Base-by-base conservation (phyloP, 2,329 filamentous ascomycete species). In the Niveomyces coronatus region DNA sequence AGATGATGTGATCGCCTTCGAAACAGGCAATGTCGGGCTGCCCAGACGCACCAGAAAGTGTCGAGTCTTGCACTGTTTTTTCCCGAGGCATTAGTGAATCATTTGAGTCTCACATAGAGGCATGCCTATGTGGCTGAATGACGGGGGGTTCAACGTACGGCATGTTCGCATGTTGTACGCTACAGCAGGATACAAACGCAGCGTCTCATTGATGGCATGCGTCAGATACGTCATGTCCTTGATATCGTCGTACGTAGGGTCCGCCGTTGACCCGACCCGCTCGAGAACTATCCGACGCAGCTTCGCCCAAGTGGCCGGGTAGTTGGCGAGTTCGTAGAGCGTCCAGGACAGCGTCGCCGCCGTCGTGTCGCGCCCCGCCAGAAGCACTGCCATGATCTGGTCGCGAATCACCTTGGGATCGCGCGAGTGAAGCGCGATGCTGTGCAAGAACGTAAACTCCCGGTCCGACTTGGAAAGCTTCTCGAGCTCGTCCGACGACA, bases 321-420 rank as follows among this genome's bases (percentile, higher is more conserved):
- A 70, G 13, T 77, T 75, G 26, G 79, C 74, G 2, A 95, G 70
- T 58, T 94, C 85, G 58, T 91, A 93, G 42, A 94, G 68, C 24
- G 75, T 69, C 81, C 86, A 94, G 0, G 79, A 82, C 1, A 95
- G 69, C 0, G 84, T 86, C 13, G 71, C 75, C 20, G 87, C 87
- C 0, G 88, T 95, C 11, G 88, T 94, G 58, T 95, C 88, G 27
- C 84, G 74, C 10, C 85, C 87, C 2, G 88, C 88, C 13, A 95
- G 73, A 3, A 89, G 69, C 9, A 88, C 70, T 8, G 78, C 76
- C 33, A 85, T 74, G 29, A 87, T 67, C 53, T 88, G 82, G 55
- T 88, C 82, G n/a, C 84, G 78, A 20, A 89, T 70, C 9, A 81
- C 68, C 24, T 67, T 67, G 1, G 62, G 61, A 39, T 73, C 64